Percentiles rank a stretch among this genome's conserved stretches.
Evolutionary conservation across 805 yeast species (phyloP).

Genomic region (Lipomyces sp.): DNA sequence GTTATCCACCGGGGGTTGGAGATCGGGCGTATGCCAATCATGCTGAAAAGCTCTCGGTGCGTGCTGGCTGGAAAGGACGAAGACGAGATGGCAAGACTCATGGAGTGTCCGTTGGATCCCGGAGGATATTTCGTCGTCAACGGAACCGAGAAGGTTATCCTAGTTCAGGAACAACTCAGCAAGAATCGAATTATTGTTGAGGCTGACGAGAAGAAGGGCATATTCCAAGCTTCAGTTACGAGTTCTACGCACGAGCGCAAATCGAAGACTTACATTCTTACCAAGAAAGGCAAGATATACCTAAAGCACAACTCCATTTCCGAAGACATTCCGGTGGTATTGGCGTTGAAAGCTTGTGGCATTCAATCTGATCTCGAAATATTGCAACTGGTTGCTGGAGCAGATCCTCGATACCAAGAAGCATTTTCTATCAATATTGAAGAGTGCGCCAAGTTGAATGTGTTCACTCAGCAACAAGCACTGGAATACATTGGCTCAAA

Average conservation of each 20-base stretch:
- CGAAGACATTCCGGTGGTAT: constrained; percentile 93
- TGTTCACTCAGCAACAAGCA: constrained; percentile 91
- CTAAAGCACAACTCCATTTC: constrained; percentile 92
- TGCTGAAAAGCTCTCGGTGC: constrained; percentile 92
- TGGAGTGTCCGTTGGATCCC: constrained; percentile 97
- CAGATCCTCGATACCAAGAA: constrained; percentile 84
- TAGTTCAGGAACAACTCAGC: constrained; percentile 94
- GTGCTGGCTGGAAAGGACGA: constrained; percentile 76
- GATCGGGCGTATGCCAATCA: constrained; percentile 98
- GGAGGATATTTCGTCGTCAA: constrained; percentile 98
- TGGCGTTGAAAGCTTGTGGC: constrained; percentile 93
- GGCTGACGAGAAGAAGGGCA: constrained; percentile 89
- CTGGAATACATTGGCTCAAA: constrained; percentile 84
- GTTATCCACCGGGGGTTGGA: constrained; percentile 86
- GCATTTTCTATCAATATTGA: constrained; percentile 89
- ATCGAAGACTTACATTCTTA: constrained; percentile 92
- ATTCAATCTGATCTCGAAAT: constrained; percentile 88
- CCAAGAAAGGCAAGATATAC: constrained; percentile 84
- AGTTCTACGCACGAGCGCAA: constrained; percentile 98
- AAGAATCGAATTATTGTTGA: constrained; percentile 97
- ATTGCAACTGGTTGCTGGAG: constrained; percentile 90
- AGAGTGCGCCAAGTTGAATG: constrained; percentile 81
- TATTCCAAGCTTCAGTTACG: constrained; percentile 96
- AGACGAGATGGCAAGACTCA: constrained; percentile 75
- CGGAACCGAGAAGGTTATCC: constrained; percentile 95